Evolutionary conservation across 1,139 yeast genomes (phyloP).

Genomic region (Yueomyces sp.): DNA sequence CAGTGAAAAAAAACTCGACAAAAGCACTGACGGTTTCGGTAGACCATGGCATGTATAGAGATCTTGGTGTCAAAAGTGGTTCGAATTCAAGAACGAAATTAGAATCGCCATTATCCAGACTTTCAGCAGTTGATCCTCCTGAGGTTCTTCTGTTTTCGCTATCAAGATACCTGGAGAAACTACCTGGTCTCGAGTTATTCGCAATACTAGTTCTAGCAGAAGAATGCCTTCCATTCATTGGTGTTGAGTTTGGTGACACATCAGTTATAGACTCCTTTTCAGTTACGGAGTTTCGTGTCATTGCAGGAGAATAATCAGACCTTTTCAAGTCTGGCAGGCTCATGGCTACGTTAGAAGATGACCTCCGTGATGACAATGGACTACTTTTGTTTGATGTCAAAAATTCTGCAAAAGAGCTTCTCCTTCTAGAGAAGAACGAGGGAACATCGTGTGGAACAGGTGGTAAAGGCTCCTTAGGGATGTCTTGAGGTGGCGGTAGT

Average conservation of each 20-base stretch:
- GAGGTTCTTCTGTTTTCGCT: not conserved
- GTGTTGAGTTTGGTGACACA: conserved; percentile 1
- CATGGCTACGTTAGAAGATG: conserved; percentile 7
- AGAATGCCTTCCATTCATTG: conserved; percentile 4
- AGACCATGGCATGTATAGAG: conserved; percentile 54
- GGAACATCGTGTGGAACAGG: conserved; percentile 20
- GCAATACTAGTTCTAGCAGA: conserved; percentile 2
- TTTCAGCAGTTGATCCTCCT: conserved; percentile 1
- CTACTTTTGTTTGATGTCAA: conserved; percentile 13
- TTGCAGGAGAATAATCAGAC: not conserved
- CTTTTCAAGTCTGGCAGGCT: not conserved
- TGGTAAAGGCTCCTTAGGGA: conserved; percentile 43
- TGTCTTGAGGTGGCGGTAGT: conserved; percentile 35
- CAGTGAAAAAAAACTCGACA: conserved; percentile 62
- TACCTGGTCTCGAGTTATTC: not conserved
- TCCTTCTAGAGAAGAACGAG: conserved; percentile 5
- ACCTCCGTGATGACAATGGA: conserved; percentile 18
- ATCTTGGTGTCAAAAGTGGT: conserved; percentile 53
- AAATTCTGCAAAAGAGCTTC: conserved; percentile 8
- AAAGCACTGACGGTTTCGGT: conserved; percentile 50
- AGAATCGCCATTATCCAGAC: conserved; percentile 2
- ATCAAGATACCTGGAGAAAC: not conserved
- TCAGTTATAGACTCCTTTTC: conserved; percentile 1
- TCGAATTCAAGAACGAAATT: conserved; percentile 27
- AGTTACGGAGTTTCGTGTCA: not conserved